Base-by-base conservation (phyloP, 306 rosid species). In the Quercus variabilis region DNA sequence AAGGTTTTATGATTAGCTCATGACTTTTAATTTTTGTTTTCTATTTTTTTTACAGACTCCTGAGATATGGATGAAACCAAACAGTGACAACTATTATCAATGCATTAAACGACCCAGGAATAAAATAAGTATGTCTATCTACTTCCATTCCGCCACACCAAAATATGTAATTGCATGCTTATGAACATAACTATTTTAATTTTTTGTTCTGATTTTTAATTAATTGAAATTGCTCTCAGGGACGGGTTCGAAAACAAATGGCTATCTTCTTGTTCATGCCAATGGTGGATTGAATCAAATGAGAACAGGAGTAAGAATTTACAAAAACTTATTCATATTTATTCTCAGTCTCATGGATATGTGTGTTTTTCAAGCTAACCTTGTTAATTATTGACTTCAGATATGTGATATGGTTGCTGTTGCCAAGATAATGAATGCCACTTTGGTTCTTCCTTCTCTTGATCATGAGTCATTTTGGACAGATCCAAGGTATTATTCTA, bases 321-420 rank as follows among this genome's bases (percentile, higher is more conserved):
- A 49, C 4, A 19, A 46, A 68, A 19, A 18, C 52, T 35, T 30
- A 9, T 55, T 55, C 55, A 1, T 18, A 18, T 18, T 30, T 38
- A 21, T 65, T 43, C 35, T 57, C 3, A 54, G 52, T 49, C 21
- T 18, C 26, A 8, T 4, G 46, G 9, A 31, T 30, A 2, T 15
- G 26, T 69, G 74, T 18, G 20, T 28, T 38, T 74, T 88, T 78
- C 56, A 35, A 13, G 77, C 86, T 90, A 75, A 90, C 71, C 28
- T 64, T 20, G 23, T n/a, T 26, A 79, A 49, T 65, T 23, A 74
- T 41, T 76, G 77, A 71, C 69, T 28, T 82, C 94, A 96, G 99
- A 93, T 96, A 86, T 96, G 99, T 79, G 99, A 96, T 77, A 96
- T 96, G 99, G 99, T 96, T 82, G 99, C 97, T 9, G 93, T 91